Conservation (phyloP, 108 stramenopile genomes). For the Phaeodactylum tricornutum region DNA sequence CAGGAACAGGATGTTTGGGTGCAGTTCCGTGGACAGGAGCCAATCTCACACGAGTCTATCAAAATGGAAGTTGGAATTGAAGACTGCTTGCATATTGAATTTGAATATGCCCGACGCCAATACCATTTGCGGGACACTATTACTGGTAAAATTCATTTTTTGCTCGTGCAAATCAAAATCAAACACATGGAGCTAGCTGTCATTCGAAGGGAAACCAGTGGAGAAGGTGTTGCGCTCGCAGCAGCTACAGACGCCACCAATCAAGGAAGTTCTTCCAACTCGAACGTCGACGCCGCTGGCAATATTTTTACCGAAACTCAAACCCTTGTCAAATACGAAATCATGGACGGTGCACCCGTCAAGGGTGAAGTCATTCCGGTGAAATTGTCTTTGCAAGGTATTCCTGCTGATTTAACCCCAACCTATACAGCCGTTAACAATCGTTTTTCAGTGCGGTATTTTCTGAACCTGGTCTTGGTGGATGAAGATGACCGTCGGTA, state of each 20-base stretch:
- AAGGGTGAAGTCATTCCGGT: conserved; percentile 87
- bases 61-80: conserved; percentile 99
- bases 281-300: conserved; percentile 14
- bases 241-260: conserved; percentile 28
- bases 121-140: conserved; percentile 96
- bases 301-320: conserved; percentile 94
- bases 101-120: conserved; percentile 88
- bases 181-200: conserved; percentile 99
- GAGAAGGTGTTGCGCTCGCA: conserved; percentile 59
- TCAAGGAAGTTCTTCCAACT: conserved; percentile 6
- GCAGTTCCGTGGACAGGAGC: conserved; percentile 68
- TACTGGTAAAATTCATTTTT: conserved; percentile 93
- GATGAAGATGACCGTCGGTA: conserved; percentile 99
- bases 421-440: conserved; percentile 91
- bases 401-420: conserved; percentile 97
- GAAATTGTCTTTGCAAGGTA: conserved; percentile 72
- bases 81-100: conserved; percentile 99
- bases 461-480: conserved; percentile 96
- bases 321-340: conserved; percentile 95
- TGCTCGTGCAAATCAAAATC: conserved; percentile 97
- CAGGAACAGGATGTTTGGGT: conserved; percentile 91
- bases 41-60: conserved; percentile 68
- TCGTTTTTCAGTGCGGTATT: conserved; percentile 94
- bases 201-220: conserved; percentile 91
- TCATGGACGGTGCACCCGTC: conserved; percentile 99